Conservation (phyloP, 176 grass and related monocot species). For the Eremochloa ophiuroides region DNA sequence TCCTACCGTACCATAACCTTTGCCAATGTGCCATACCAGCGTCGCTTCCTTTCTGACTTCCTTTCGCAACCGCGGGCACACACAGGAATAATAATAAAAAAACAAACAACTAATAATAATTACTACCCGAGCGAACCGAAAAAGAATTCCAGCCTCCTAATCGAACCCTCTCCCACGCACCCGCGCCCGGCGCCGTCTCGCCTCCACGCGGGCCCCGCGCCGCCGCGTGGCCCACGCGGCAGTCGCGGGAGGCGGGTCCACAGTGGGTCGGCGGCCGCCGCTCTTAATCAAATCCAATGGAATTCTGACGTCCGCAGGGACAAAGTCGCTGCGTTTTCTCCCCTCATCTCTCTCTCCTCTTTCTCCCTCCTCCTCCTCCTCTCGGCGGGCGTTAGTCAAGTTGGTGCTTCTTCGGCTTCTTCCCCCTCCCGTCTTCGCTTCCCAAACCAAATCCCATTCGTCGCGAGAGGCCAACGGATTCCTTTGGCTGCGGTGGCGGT, state of each 20-base stretch:
- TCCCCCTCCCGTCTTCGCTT: background rate
- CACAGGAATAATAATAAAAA: background rate
- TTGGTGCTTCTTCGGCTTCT: background rate
- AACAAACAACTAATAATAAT: too few relatives aligned
- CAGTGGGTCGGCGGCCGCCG: background rate
- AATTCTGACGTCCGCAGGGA: constrained; percentile 99
- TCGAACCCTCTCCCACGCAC: background rate
- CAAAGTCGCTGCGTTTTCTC: constrained; percentile 43
- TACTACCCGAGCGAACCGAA: too few relatives aligned
- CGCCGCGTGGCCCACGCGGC: background rate
- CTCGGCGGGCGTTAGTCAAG: background rate
- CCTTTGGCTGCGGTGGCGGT: background rate
- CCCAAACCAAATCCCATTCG: constrained; percentile 24
- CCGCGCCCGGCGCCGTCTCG: rapidly evolving
- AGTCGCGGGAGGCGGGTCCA: rapidly evolving
- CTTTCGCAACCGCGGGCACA: background rate
- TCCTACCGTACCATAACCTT: too few relatives aligned
- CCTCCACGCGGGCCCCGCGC: rapidly evolving
- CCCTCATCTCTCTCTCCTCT: background rate
- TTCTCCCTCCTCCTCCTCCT: background rate
- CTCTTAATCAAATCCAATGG: constrained; percentile 82
- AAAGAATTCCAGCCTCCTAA: background rate
- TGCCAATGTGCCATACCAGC: background rate
- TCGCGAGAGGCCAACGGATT: constrained; percentile 2
- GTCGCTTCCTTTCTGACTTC: too few relatives aligned